A percentile compares a stretch with the other conserved stretches of the same genome.
Evolutionary conservation across 768 basidiomycete species (phyloP).

Genomic region (Infundibulicybe gibba): DNA sequence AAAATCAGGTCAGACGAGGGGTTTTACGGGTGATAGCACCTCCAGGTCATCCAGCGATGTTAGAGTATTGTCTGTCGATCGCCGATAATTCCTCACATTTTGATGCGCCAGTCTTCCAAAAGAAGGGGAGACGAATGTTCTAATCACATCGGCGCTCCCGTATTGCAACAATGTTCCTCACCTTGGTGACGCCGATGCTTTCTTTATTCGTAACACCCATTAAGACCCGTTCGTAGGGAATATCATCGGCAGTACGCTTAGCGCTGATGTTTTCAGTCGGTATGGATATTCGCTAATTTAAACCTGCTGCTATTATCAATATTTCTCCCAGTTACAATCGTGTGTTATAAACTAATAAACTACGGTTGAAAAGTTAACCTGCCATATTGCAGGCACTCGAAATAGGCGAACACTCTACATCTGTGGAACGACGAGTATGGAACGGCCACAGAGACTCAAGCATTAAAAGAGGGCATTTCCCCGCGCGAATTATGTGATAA

Average conservation of each 20-base stretch:
- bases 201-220: constrained; percentile 8
- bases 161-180: constrained; percentile 98
- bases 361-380: background rate
- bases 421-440: constrained; percentile 99
- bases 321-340: constrained; percentile 50
- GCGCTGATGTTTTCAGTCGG: constrained; percentile 96
- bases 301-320: background rate
- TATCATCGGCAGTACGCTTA: constrained; percentile 93
- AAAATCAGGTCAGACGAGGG: constrained; percentile 48
- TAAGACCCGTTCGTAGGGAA: constrained; percentile 47
- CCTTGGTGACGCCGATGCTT: constrained; percentile 58
- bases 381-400: constrained; percentile 46
- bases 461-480: constrained; percentile 80
- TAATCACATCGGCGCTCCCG: constrained; percentile 94
- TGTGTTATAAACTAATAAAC: constrained; percentile 25
- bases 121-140: constrained; percentile 80
- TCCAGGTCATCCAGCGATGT: constrained; percentile 52
- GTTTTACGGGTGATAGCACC: constrained; percentile 47
- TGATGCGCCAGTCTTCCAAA: constrained; percentile 53
- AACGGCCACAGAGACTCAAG: constrained; percentile 99
- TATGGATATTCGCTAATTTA: constrained; percentile 36
- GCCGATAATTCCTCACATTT: constrained; percentile 8
- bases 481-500: constrained; percentile 85
- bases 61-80: constrained; percentile 14
- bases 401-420: constrained; percentile 91